Percentiles rank a stretch among this genome's conserved stretches.
phyloP scores from a whole-genome alignment of 441 rosid species.

The Manihot esculenta region DNA sequence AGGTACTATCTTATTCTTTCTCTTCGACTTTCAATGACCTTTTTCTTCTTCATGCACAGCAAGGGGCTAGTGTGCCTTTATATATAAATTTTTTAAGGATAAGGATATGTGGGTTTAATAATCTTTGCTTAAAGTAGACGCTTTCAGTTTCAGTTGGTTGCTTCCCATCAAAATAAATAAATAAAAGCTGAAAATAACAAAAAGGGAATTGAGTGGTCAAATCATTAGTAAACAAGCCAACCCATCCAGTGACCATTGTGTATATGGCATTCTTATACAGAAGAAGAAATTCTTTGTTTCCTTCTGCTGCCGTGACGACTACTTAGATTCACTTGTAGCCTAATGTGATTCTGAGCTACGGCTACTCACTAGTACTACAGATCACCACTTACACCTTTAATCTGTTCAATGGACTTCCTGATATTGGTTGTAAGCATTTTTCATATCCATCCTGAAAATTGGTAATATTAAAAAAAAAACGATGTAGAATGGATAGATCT shows the following conservation, averaged over 20 bases:
- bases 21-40: background rate
- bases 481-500: no score
- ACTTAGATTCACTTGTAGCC: background rate
- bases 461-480: no score
- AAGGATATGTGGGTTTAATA: background rate
- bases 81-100: slow-evolving; percentile 1
- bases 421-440: no score
- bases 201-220: slow-evolving; percentile 31
- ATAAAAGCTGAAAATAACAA: background rate
- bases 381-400: no score
- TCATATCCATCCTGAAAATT: no score
- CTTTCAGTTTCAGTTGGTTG: no score
- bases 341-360: no score
- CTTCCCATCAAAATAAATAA: background rate
- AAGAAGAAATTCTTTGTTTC: background rate
- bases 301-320: background rate
- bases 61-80: no score
- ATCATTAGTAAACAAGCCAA: slow-evolving; percentile 20
- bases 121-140: slow-evolving; percentile 28
- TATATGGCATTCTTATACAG: background rate
- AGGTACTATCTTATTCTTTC: slow-evolving; percentile 10
- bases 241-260: background rate
- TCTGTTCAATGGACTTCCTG: background rate
- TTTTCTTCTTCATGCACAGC: background rate
- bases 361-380: background rate